Percentiles rank a stretch among this genome's conserved stretches.
phyloP scores from a whole-genome alignment of 2,329 filamentous ascomycete genomes.

The Apiospora marii region DNA sequence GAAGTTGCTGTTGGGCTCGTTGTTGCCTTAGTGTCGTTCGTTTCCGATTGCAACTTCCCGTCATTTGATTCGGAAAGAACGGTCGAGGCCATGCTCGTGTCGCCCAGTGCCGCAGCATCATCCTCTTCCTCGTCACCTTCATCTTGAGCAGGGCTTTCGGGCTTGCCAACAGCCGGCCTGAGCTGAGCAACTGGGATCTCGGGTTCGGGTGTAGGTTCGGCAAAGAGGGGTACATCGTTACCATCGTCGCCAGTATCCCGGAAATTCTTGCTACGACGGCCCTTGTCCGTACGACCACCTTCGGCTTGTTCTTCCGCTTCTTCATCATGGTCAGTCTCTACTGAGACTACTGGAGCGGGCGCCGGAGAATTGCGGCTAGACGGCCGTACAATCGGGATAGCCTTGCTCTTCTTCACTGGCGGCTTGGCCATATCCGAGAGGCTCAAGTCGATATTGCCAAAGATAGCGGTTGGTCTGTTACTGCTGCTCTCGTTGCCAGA shows the following conservation, averaged over 20 bases:
- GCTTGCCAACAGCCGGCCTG: conserved; percentile 26
- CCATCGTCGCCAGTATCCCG: conserved; percentile 70
- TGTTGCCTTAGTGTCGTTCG: conserved; percentile 52
- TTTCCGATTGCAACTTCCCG: conserved; percentile 47
- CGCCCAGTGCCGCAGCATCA: conserved; percentile 51
- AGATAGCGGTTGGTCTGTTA: conserved; percentile 63
- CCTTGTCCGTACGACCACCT: conserved; percentile 70
- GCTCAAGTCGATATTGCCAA: conserved; percentile 72
- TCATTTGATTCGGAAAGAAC: conserved; percentile 61
- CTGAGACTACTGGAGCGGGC: conserved; percentile 25
- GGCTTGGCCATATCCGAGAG: conserved; percentile 70
- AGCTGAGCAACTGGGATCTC: conserved; percentile 30
- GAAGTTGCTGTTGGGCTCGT: conserved; percentile 62
- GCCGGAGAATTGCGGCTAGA: conserved; percentile 54
- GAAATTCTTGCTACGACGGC: conserved; percentile 75
- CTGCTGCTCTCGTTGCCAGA: conserved; percentile 54
- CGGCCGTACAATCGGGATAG: conserved; percentile 80
- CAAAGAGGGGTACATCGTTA: conserved; percentile 79
- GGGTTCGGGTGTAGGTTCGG: conserved; percentile 55
- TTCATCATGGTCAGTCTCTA: conserved; percentile 36
- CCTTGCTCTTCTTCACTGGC: conserved; percentile 77
- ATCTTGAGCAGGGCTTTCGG: neutral
- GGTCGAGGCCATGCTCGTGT: conserved; percentile 63
- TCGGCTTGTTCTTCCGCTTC: conserved; percentile 59
- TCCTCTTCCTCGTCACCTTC: conserved; percentile 50